Evolutionary conservation across 139 green algal species (phyloP).

Genomic region (Coelastrella sp.): DNA sequence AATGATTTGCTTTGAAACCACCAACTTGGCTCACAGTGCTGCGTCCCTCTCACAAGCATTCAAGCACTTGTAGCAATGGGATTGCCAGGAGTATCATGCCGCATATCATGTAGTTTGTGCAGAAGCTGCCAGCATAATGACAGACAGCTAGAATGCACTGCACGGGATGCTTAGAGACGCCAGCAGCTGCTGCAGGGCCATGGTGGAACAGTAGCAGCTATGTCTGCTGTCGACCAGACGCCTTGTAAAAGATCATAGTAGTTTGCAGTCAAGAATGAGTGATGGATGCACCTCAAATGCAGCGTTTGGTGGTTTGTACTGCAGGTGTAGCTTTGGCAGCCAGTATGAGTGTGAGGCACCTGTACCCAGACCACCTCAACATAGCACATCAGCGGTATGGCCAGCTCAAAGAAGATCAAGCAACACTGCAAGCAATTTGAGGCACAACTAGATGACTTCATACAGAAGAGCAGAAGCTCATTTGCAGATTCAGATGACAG

Average conservation of each 20-base stretch:
- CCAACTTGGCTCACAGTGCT: background rate
- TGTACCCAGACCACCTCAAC: constrained; percentile 32
- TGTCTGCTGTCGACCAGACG: too few species aligned
- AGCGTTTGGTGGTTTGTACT: background rate
- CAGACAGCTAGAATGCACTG: background rate
- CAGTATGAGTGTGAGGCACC: background rate
- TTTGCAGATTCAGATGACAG: constrained; percentile 24
- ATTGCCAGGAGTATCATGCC: too few species aligned
- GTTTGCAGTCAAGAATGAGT: too few species aligned
- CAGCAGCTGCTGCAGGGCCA: too few species aligned
- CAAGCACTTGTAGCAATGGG: too few species aligned
- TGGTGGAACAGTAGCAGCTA: too few species aligned
- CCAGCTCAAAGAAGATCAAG: background rate
- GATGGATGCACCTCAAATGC: background rate
- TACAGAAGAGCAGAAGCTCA: background rate
- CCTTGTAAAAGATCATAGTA: background rate
- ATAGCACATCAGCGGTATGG: background rate
- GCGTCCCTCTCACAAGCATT: too few species aligned
- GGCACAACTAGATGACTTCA: constrained; percentile 4
- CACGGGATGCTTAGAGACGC: background rate
- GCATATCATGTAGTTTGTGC: background rate
- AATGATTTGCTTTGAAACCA: too few species aligned
- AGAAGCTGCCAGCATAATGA: background rate
- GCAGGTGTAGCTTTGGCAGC: constrained; percentile 17
- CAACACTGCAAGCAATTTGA: background rate